Evolutionary conservation across 2,329 filamentous ascomycete genomes (phyloP).

Genomic region (Penicillium sp.): DNA sequence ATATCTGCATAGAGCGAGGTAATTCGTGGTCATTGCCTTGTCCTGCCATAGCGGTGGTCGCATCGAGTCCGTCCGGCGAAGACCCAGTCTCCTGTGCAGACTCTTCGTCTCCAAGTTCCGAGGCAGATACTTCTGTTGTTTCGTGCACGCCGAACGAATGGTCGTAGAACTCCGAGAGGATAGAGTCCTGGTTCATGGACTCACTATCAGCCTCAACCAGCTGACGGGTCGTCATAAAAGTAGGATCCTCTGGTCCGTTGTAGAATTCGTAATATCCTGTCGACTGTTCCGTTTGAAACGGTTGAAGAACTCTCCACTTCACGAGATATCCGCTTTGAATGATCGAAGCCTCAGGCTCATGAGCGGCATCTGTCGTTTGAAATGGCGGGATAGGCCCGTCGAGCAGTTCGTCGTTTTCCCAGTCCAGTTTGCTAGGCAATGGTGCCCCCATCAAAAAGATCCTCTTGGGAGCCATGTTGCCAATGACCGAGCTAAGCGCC

Average conservation of each 20-base stretch:
- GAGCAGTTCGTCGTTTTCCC: constrained; percentile 56
- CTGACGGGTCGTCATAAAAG: constrained; percentile 35
- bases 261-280: constrained; percentile 13
- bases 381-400: constrained; percentile 46
- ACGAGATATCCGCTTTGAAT: constrained; percentile 15
- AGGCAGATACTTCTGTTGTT: constrained; percentile 40
- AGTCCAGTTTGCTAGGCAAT: constrained; percentile 53
- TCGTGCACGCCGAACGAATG: constrained; percentile 74
- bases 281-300: constrained; percentile 7
- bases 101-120: constrained; percentile 22
- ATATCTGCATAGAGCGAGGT: constrained; percentile 34
- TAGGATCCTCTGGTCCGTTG: constrained; percentile 19
- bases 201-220: constrained; percentile 21
- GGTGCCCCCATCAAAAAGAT: constrained; percentile 66
- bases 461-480: constrained; percentile 33
- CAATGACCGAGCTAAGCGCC: neutral
- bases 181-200: constrained; percentile 32
- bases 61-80: constrained; percentile 20
- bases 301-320: constrained; percentile 35
- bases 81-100: constrained; percentile 30
- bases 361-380: constrained; percentile 9
- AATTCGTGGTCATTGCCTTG: constrained; percentile 13
- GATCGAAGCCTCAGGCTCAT: constrained; percentile 5
- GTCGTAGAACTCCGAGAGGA: constrained; percentile 69
- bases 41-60: constrained; percentile 7